Conservation (phyloP, 2,329 filamentous ascomycete genomes). For the Nigrospora sphaerica region DNA sequence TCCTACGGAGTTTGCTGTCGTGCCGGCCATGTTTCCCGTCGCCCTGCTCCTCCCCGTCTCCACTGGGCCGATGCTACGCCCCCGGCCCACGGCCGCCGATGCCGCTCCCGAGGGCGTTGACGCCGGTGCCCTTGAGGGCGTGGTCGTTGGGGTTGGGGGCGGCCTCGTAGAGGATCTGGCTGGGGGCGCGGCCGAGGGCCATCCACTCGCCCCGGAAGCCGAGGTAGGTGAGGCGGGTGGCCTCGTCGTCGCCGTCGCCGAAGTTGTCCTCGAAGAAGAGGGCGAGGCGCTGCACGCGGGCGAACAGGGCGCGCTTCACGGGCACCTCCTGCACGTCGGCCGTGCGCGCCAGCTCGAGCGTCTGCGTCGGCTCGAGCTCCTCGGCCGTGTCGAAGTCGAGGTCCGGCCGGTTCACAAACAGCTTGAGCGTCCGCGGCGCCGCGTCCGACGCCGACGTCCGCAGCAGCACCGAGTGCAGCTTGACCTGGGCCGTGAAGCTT, state of each 20-base stretch:
- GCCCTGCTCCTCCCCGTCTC: not conserved
- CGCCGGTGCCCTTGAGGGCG: constrained; percentile 50
- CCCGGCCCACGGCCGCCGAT: constrained; percentile 38
- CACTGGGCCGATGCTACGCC: constrained; percentile 9
- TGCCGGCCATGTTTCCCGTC: too few species aligned
- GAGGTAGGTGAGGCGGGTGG: constrained; percentile 72
- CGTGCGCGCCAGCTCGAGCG: constrained; percentile 69
- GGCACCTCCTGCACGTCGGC: constrained; percentile 80
- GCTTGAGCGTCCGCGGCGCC: constrained; percentile 75
- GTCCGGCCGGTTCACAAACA: constrained; percentile 82
- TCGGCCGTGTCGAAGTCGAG: constrained; percentile 76
- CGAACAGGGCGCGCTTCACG: constrained; percentile 83
- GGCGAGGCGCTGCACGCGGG: constrained; percentile 71
- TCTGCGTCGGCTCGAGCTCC: constrained; percentile 65
- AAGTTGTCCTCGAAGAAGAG: constrained; percentile 94
- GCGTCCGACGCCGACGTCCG: constrained; percentile 65
- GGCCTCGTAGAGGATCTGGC: constrained; percentile 86
- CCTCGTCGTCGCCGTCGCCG: constrained; percentile 69
- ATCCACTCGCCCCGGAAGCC: constrained; percentile 96
- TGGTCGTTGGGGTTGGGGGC: constrained; percentile 90
- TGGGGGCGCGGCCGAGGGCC: constrained; percentile 72
- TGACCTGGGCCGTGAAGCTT: constrained; percentile 89
- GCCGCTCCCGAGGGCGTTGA: constrained; percentile 48
- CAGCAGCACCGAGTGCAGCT: constrained; percentile 82
- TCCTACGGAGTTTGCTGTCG: too few species aligned